Base-by-base conservation (phyloP, 805 yeast species). In the Lipomyces spencermartinsiae region DNA sequence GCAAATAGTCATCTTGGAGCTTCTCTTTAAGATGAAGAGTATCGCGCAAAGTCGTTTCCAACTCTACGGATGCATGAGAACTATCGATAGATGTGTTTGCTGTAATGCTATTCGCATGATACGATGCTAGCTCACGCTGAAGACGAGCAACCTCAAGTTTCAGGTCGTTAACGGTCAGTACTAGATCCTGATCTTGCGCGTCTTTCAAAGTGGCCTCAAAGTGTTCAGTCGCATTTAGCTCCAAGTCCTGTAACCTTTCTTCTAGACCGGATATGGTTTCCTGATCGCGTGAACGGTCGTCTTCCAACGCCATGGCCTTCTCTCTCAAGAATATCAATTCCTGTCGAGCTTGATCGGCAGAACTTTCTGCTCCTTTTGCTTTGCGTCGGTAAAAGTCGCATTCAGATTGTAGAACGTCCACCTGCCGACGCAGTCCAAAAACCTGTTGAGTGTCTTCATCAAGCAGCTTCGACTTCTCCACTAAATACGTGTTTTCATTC, bases 361-460 rank as follows among this genome's bases (percentile, higher is more conserved):
- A 35, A 4, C 14, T 35, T 7, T 69, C 71, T 4, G 64, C 33
- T 22, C 63, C 68, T 22, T 34, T 56, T n/a, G 62, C 58, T 54
- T 69, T 69, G 37, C 63, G 61, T 19, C 68, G 59, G 57, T 53
- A 64, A 37, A 64, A 69, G 6, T 69, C 72, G 4, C 29, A 19
- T 43, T 69, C 72, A 37, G 61, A 56, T 61, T 63, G 72, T 12
- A 61, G 33, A 6, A 69, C 58, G 16, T 69, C 71, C 39, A 64
- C 68, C 31, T 66, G 70, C 49, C 64, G 63, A 6, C 71, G 67
- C 37, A 69, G 56, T 3, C 72, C 70, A 34, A 66, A 69, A 10
- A 69, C 65, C 39, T 69, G 64, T 31, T 67, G 70, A 8, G 67
- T 63, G 51, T 69, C 72, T 56, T 69, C 71, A 35, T 69, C 70